Percentiles rank a stretch among this genome's conserved stretches.
Conservation (phyloP, 176 grass and related monocot genomes). For the bread wheat (Triticum aestivum) region DNA sequence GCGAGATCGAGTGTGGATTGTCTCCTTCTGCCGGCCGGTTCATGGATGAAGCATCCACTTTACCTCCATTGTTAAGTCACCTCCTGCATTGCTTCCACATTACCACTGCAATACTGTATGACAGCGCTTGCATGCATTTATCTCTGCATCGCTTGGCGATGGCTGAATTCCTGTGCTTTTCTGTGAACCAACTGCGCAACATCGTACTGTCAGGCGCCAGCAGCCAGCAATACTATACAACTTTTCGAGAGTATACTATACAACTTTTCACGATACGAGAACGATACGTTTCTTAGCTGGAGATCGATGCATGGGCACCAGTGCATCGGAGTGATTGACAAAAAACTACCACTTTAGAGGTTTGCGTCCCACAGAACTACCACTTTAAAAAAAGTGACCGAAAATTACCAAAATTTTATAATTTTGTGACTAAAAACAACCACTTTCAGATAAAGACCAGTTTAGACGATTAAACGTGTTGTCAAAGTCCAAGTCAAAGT, state of each 20-base stretch:
- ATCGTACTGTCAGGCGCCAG: not conserved
- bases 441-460: too few species aligned
- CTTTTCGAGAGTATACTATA: too few species aligned
- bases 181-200: not conserved
- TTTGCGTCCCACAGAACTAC: too few species aligned
- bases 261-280: not conserved
- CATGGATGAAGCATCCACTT: not conserved
- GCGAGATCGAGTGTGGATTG: too few species aligned
- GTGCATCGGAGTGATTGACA: not conserved
- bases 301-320: not conserved
- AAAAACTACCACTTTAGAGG: too few species aligned
- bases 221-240: not conserved
- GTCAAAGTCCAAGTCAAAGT: too few species aligned
- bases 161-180: not conserved
- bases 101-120: not conserved
- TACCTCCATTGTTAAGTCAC: not conserved
- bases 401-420: too few species aligned
- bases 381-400: too few species aligned
- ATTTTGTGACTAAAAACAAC: too few species aligned
- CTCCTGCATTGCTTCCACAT: not conserved
- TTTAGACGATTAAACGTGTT: too few species aligned
- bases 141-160: not conserved
- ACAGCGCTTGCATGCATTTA: not conserved
- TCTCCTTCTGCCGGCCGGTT: too few species aligned
- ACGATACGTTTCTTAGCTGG: not conserved